phyloP scores from a whole-genome alignment of 805 yeast species.

The Kazachstania bromeliacearum region DNA sequence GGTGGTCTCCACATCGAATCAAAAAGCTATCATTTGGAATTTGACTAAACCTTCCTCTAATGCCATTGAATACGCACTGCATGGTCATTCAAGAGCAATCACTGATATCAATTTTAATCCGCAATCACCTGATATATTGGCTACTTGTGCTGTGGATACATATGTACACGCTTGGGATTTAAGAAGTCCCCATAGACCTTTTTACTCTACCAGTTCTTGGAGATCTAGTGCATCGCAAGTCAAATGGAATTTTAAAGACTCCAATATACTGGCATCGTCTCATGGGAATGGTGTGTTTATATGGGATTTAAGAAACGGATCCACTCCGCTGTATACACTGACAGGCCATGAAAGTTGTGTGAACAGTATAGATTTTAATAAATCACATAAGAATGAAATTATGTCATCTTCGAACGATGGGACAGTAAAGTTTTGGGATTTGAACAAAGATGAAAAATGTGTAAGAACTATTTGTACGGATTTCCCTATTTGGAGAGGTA shows the following conservation, averaged over 20 bases:
- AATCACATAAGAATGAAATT: slow-evolving; percentile 47
- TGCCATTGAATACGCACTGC: slow-evolving; percentile 82
- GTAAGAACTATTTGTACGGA: slow-evolving; percentile 54
- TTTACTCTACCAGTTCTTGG: slow-evolving; percentile 83
- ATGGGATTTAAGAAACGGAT: slow-evolving; percentile 86
- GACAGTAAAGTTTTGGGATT: slow-evolving; percentile 77
- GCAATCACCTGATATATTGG: slow-evolving; percentile 71
- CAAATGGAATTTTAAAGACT: slow-evolving; percentile 77
- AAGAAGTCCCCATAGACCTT: slow-evolving; percentile 68
- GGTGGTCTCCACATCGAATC: slow-evolving; percentile 91
- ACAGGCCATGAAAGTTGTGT: slow-evolving; percentile 78
- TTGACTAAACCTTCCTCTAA: slow-evolving; percentile 54
- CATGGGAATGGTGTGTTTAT: slow-evolving; percentile 73
- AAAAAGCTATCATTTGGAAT: slow-evolving; percentile 93
- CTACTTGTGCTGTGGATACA: slow-evolving; percentile 90
- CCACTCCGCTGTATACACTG: slow-evolving; percentile 57
- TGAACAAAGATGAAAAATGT: slow-evolving; percentile 39
- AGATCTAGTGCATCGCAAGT: slow-evolving; percentile 91
- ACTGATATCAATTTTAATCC: slow-evolving; percentile 94
- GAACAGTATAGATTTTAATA: slow-evolving; percentile 79
- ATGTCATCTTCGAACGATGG: slow-evolving; percentile 83
- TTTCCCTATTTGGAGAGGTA: slow-evolving; percentile 83
- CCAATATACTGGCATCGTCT: slow-evolving; percentile 71
- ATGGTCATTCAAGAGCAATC: slow-evolving; percentile 85
- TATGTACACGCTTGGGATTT: slow-evolving; percentile 86